phyloP scores from a whole-genome alignment of 192 early-diverging fungal species.

The Umbelopsis sp. region DNA sequence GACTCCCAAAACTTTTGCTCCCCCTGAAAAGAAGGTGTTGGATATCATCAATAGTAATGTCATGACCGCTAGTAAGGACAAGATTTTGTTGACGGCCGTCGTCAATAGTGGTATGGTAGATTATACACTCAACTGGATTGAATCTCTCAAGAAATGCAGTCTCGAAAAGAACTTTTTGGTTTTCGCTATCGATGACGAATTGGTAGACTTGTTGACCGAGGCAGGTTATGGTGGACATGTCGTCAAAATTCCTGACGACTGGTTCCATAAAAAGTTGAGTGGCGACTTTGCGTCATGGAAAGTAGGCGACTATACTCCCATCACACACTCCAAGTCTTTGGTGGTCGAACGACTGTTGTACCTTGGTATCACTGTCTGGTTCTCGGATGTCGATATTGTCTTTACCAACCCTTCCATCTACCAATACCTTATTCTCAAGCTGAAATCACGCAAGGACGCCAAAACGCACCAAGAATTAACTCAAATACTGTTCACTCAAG shows the following conservation, averaged over 20 bases:
- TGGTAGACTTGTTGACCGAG: slow-evolving; percentile 30
- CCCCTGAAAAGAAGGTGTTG: background rate
- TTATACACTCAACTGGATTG: slow-evolving; percentile 46
- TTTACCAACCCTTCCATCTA: slow-evolving; percentile 32
- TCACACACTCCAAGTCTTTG: slow-evolving; percentile 42
- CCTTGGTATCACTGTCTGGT: slow-evolving; percentile 36
- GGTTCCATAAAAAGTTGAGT: slow-evolving; percentile 37
- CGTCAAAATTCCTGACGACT: slow-evolving; percentile 33
- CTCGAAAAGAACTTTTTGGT: slow-evolving; percentile 31
- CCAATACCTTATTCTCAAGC: slow-evolving; percentile 29
- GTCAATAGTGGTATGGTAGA: slow-evolving; percentile 40
- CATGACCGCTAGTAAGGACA: slow-evolving; percentile 12
- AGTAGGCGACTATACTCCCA: slow-evolving; percentile 32
- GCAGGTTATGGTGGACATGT: slow-evolving; percentile 34
- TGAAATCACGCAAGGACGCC: slow-evolving; percentile 21
- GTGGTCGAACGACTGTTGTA: slow-evolving; percentile 42
- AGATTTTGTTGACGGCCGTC: slow-evolving; percentile 37
- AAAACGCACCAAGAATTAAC: slow-evolving; percentile 13
- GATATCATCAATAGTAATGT: slow-evolving; percentile 12
- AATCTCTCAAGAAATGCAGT: slow-evolving; percentile 30
- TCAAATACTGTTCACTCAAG: slow-evolving; percentile 35
- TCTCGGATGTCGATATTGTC: slow-evolving; percentile 46
- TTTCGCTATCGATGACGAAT: slow-evolving; percentile 38
- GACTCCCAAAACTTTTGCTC: slow-evolving; percentile 21
- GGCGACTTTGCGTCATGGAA: slow-evolving; percentile 27